phyloP scores from a whole-genome alignment of 2,329 filamentous ascomycete genomes.

The Dactylellina cionopaga region DNA sequence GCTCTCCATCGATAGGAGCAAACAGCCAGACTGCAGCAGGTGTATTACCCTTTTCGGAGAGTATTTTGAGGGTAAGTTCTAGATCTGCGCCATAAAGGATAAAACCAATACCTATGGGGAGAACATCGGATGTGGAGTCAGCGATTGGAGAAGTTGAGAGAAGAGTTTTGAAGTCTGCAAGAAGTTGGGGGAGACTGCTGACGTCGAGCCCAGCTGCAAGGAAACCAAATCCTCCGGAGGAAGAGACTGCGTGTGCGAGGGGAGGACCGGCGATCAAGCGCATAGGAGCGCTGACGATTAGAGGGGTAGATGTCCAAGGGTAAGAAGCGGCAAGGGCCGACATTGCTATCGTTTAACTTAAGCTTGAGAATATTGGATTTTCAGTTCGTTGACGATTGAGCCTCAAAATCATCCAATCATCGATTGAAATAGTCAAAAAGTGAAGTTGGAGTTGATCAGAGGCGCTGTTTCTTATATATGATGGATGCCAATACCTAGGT shows the following conservation, averaged over 20 bases:
- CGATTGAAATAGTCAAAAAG: background rate
- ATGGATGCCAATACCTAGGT: no score
- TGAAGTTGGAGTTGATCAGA: background rate
- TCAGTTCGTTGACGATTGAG: no score
- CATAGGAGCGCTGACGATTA: constrained; percentile 76
- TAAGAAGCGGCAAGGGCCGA: constrained; percentile 7
- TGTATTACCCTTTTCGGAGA: constrained; percentile 50
- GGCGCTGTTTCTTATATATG: no score
- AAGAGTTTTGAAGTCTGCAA: constrained; percentile 56
- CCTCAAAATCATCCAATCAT: background rate
- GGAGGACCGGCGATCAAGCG: constrained; percentile 68
- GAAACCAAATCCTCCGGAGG: constrained; percentile 65
- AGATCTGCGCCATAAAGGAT: constrained; percentile 64
- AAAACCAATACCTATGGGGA: constrained; percentile 65
- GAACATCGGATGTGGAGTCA: constrained; percentile 48
- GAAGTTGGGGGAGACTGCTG: constrained; percentile 63
- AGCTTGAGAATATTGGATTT: no score
- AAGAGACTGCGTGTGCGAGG: constrained; percentile 71
- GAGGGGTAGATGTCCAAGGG: constrained; percentile 69
- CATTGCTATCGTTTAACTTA: no score
- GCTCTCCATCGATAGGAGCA: constrained; percentile 59
- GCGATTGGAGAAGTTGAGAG: constrained; percentile 52
- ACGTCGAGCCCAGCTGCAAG: constrained; percentile 36
- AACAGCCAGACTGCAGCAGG: constrained; percentile 65
- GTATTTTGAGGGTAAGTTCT: constrained; percentile 51